These are phyloP conservation scores for Gracilaria vermiculophylla DNA, from an alignment of 23 red algal genomes.

Conservation along the genomic window DNA sequence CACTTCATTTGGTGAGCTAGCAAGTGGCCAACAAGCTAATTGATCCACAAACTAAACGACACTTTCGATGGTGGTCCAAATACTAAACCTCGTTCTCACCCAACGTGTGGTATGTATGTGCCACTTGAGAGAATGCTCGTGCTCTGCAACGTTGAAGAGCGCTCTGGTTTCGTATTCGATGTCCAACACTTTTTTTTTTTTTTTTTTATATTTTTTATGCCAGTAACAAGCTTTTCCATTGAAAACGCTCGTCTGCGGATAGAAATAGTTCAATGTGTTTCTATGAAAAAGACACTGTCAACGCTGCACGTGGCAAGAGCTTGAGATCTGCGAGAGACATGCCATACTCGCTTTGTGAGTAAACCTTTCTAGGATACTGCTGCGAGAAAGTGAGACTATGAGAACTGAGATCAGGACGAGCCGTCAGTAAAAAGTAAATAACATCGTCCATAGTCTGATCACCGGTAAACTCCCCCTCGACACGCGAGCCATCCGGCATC, in stretches of 20 bases:
- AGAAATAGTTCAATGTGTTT: not conserved
- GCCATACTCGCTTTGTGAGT: conserved; percentile 61
- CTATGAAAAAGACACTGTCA: conserved; percentile 67
- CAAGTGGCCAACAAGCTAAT: conserved; percentile 24
- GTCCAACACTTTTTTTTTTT: no score
- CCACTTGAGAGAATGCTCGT: not conserved
- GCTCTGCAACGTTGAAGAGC: no score
- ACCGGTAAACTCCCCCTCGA: conserved; percentile 66
- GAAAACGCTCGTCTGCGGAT: not conserved
- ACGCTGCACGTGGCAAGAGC: conserved; percentile 76
- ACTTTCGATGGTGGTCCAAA: not conserved
- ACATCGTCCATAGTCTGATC: conserved; percentile 70
- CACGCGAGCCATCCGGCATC: conserved; percentile 82
- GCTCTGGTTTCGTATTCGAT: no score
- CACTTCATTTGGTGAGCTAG: not conserved
- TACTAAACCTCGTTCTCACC: not conserved
- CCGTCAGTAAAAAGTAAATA: conserved; percentile 32
- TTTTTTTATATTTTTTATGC: no score
- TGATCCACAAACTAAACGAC: conserved; percentile 9
- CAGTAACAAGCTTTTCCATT: not conserved
- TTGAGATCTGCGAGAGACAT: conserved; percentile 57
- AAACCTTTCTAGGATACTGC: conserved; percentile 78
- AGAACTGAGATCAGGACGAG: conserved; percentile 63
- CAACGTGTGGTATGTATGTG: not conserved
- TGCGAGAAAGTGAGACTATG: conserved; percentile 59